Evolutionary conservation across 2,329 filamentous ascomycete genomes (phyloP).

Genomic region (Amauroascus niger): DNA sequence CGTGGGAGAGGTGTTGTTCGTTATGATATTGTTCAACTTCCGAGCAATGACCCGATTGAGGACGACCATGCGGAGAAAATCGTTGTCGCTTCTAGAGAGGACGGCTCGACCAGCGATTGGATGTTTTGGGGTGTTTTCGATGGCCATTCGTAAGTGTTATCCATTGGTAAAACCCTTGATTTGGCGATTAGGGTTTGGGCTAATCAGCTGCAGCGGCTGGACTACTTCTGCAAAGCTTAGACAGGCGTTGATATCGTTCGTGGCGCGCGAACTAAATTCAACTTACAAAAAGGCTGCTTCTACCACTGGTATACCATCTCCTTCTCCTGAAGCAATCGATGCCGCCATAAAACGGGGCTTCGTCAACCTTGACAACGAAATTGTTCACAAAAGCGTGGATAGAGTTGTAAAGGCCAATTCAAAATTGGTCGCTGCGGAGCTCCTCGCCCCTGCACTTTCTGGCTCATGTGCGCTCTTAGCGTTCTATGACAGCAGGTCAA

Average conservation of each 20-base stretch:
- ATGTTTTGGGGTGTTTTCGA: constrained; percentile 99
- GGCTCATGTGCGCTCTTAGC: constrained; percentile 95
- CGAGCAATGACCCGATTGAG: constrained; percentile 95
- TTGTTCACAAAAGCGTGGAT: constrained; percentile 83
- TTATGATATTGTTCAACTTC: constrained; percentile 89
- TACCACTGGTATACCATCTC: constrained; percentile 50
- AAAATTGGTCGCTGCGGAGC: constrained; percentile 80
- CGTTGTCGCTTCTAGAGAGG: constrained; percentile 59
- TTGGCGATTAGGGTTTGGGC: not conserved
- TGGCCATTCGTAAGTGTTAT: constrained; percentile 66
- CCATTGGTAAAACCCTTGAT: not conserved
- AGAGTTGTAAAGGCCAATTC: constrained; percentile 84
- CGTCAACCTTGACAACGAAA: constrained; percentile 79
- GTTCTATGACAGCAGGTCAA: constrained; percentile 84
- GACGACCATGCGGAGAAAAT: constrained; percentile 98
- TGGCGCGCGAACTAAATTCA: constrained; percentile 81
- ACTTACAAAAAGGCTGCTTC: constrained; percentile 68
- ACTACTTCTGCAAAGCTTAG: constrained; percentile 93
- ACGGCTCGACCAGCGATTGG: constrained; percentile 68
- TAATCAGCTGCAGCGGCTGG: constrained; percentile 60
- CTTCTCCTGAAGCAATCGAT: constrained; percentile 72
- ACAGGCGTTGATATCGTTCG: constrained; percentile 82
- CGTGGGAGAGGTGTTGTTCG: constrained; percentile 83
- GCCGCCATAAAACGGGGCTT: constrained; percentile 89
- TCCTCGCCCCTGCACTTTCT: constrained; percentile 83